These are phyloP conservation scores for Neophaeococcomyces mojaviensis DNA, from an alignment of 2,329 filamentous ascomycete species.

Conservation along the genomic window DNA sequence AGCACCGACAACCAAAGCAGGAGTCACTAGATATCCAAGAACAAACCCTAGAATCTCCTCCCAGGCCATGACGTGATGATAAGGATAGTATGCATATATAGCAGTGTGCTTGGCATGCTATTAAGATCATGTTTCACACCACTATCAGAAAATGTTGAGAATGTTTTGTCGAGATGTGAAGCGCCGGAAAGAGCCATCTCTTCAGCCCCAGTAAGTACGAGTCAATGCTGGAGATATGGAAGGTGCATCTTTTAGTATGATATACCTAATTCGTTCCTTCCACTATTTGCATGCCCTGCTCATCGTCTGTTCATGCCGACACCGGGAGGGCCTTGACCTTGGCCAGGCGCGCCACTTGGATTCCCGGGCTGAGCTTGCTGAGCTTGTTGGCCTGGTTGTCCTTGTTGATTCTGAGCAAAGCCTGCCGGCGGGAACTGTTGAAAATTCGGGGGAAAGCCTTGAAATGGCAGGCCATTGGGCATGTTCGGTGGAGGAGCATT, in stretches of 20 bases:
- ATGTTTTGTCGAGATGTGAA: not conserved
- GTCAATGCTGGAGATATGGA: not conserved
- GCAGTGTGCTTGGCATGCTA: conserved; percentile 10
- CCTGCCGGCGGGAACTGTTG: conserved; percentile 33
- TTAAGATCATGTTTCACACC: not conserved
- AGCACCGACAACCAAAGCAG: conserved; percentile 6
- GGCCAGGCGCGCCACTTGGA: conserved; percentile 24
- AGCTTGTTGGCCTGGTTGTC: conserved; percentile 19
- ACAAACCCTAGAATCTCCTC: conserved; percentile 3
- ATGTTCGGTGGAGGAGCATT: conserved; percentile 35
- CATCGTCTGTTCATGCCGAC: conserved; percentile 17
- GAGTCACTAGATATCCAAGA: conserved; percentile 7
- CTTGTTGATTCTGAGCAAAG: conserved; percentile 2
- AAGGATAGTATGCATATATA: not conserved
- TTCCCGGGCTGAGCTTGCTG: conserved; percentile 22
- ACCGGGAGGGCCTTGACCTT: conserved; percentile 20
- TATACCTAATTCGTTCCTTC: not conserved
- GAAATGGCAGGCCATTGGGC: conserved; percentile 37
- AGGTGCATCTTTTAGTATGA: not conserved
- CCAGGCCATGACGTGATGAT: conserved; percentile 3
- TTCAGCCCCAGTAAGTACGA: not conserved
- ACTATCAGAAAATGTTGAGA: not conserved
- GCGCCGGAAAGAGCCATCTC: no score
- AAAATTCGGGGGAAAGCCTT: conserved; percentile 47
- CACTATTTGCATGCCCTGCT: not conserved